Evolutionary conservation across 176 grass and related monocot genomes (phyloP), one percentile per base, ranked within the genome.

Genomic region (Raddia guianensis): DNA sequence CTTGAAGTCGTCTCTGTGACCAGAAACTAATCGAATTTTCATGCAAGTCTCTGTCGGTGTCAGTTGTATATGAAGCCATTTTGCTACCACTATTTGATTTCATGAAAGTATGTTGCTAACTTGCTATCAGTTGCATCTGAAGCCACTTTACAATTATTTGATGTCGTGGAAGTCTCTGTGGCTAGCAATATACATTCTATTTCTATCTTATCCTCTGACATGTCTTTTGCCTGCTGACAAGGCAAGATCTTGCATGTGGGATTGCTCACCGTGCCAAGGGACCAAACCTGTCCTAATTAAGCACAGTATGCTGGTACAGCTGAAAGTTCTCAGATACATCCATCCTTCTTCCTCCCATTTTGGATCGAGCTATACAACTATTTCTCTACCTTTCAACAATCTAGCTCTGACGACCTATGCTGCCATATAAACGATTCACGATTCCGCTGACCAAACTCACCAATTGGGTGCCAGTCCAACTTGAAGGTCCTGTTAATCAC

Each of bases 381-480:
- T 13, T 74, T 60, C 43, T 63, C 8, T 19, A 34, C 60, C 32
- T 15, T 15, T 5, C 61, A 84, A 20, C 43, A 48, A n/a, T 61
- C 21, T 87, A 32, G 5, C 27, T 59, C 84, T 78, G 27, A 27
- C 27, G 27, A 52, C 55, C 68, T 72, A 74, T 1, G 5, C 12
- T 72, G 45, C 81, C 34, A 6, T 40, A 65, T 69, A 68, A 13
- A 61, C 0, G 63, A 40, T 80, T 51, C 52, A 21, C 12, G 44
- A 33, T 53, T 44, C 48, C 35, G 21, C 14, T 21, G 15, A 73
- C 2, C 14, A 44, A 50, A 74, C 46, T 18, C 0, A 5, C 69
- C 53, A 12, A 63, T 42, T 53, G 12, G 16, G 49, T 40, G 42
- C 12, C 48, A 7, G n/a, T 75, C 63, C 10, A 44, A 69, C 34